Percentiles rank a stretch among this genome's conserved stretches.
phyloP scores from a whole-genome alignment of 768 basidiomycete genomes.

The Podaxis carcinomalis region DNA sequence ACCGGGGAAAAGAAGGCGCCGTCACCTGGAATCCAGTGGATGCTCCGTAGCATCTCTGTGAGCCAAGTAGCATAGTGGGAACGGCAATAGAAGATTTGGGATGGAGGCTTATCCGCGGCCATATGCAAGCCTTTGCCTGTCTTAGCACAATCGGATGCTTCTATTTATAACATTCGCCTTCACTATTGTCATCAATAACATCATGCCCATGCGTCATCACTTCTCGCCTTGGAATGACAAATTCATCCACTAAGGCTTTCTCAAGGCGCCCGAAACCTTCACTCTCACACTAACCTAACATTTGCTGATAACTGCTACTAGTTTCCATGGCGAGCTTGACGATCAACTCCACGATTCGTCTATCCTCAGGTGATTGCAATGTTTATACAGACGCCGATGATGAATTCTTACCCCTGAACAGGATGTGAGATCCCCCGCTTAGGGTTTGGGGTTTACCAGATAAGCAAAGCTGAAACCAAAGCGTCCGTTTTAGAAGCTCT shows the following conservation, averaged over 20 bases:
- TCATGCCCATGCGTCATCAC: neutral
- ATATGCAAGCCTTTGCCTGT: neutral
- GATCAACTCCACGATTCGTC: conserved; percentile 18
- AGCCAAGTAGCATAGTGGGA: neutral
- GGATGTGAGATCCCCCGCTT: conserved; percentile 14
- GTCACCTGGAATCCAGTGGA: conserved; percentile 83
- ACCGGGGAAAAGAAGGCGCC: conserved; percentile 65
- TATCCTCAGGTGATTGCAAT: conserved; percentile 19
- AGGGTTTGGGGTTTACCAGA: conserved; percentile 13
- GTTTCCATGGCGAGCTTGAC: conserved; percentile 1
- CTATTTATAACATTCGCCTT: neutral
- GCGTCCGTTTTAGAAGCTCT: conserved; percentile 12
- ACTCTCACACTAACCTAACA: neutral
- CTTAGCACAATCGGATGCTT: neutral
- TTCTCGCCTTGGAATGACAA: neutral
- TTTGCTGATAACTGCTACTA: neutral
- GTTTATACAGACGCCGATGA: neutral
- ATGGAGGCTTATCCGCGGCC: neutral
- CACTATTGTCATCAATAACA: neutral
- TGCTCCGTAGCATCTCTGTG: conserved; percentile 22
- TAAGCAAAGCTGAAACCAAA: conserved; percentile 5
- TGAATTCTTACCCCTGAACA: neutral
- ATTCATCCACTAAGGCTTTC: no score
- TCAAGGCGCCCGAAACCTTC: no score
- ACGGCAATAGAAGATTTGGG: neutral